Percentiles rank a stretch among this genome's conserved stretches.
phyloP scores from a whole-genome alignment of 2,329 filamentous ascomycete species.

The Fusarium sp. region DNA sequence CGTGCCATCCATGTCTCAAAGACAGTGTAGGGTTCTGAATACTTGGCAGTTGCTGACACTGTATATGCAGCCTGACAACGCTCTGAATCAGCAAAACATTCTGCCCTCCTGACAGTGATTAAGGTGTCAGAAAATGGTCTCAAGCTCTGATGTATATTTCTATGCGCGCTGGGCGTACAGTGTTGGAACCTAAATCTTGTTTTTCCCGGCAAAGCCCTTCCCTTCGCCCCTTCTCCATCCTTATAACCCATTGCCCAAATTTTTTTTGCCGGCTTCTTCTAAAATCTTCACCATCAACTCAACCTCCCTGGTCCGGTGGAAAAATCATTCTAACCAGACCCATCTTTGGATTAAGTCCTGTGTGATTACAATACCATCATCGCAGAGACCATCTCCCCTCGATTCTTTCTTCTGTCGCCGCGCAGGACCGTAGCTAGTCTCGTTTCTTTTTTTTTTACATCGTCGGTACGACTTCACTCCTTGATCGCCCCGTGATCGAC shows the following conservation, averaged over 20 bases:
- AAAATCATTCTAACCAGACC: slow-evolving; percentile 49
- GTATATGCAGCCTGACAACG: slow-evolving; percentile 18
- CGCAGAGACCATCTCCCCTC: slow-evolving; percentile 47
- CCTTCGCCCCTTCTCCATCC: slow-evolving; percentile 47
- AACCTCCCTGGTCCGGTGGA: slow-evolving; percentile 54
- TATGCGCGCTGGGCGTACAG: slow-evolving; percentile 21
- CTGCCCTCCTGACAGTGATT: slow-evolving; percentile 6
- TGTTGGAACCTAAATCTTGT: slow-evolving; percentile 26
- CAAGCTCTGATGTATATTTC: not conserved
- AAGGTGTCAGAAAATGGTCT: slow-evolving; percentile 23
- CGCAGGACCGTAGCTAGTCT: slow-evolving; percentile 51
- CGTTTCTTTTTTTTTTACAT: slow-evolving; percentile 45
- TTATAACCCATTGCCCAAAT: slow-evolving; percentile 53
- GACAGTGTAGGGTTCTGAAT: slow-evolving; percentile 7
- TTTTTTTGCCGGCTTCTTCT: slow-evolving; percentile 51
- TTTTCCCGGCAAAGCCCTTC: slow-evolving; percentile 34
- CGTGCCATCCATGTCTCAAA: slow-evolving; percentile 4
- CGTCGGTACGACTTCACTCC: slow-evolving; percentile 46
- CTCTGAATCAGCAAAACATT: not conserved
- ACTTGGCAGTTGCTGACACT: slow-evolving; percentile 17
- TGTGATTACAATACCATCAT: slow-evolving; percentile 44
- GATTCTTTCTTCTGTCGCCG: slow-evolving; percentile 42
- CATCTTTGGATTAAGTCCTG: slow-evolving; percentile 50
- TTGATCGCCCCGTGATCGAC: slow-evolving; percentile 43
- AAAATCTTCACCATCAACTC: slow-evolving; percentile 53